These are phyloP conservation scores for Stromatinia cepivora DNA, from an alignment of 2,329 filamentous ascomycete genomes.

Conservation along the genomic window DNA sequence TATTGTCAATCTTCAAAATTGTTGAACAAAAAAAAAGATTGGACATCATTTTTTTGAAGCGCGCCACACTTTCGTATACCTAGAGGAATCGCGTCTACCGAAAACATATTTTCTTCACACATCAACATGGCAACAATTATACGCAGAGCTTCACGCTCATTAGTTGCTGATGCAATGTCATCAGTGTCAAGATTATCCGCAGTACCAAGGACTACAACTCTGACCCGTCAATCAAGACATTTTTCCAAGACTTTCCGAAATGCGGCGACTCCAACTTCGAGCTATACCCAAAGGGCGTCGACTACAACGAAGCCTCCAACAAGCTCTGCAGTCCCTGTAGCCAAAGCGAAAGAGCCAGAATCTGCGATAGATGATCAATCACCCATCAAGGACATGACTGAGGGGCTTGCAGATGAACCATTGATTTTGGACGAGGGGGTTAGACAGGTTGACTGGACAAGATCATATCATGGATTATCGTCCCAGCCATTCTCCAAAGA, in stretches of 20 bases:
- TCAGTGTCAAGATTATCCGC: slow-evolving; percentile 14
- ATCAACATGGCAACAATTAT: slow-evolving; percentile 18
- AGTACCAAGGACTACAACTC: background rate
- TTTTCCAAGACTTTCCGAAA: slow-evolving; percentile 32
- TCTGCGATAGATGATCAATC: slow-evolving; percentile 52
- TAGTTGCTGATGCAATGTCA: slow-evolving; percentile 27
- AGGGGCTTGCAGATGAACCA: slow-evolving; percentile 53
- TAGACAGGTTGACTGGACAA: slow-evolving; percentile 69
- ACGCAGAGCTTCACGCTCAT: slow-evolving; percentile 32
- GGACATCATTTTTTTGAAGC: slow-evolving; percentile 4
- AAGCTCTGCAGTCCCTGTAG: background rate
- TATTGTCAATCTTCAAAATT: background rate
- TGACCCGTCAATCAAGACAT: slow-evolving; percentile 24
- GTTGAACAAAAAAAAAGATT: background rate
- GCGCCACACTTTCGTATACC: background rate
- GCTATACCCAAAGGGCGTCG: slow-evolving; percentile 31
- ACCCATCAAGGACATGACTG: slow-evolving; percentile 45
- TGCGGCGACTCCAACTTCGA: slow-evolving; percentile 35
- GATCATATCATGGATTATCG: slow-evolving; percentile 69
- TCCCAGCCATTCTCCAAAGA: slow-evolving; percentile 63
- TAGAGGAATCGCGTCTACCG: slow-evolving; percentile 24
- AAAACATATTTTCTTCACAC: background rate
- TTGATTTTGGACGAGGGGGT: slow-evolving; percentile 49
- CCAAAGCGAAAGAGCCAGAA: slow-evolving; percentile 49
- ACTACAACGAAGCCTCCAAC: slow-evolving; percentile 21